phyloP scores from a whole-genome alignment of 306 rosid genomes.

The Phaseolus lunatus region DNA sequence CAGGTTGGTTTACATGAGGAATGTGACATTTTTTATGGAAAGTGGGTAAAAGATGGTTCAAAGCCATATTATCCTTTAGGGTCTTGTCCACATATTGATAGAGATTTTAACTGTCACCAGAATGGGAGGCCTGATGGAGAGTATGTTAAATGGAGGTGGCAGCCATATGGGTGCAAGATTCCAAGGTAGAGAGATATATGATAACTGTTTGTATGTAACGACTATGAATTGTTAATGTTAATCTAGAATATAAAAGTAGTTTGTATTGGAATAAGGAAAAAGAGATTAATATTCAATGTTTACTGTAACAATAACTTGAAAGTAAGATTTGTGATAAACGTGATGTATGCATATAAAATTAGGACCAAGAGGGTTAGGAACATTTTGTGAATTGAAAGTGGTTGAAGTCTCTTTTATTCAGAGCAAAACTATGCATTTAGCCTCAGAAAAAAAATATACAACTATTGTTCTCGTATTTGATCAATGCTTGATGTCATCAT shows the following conservation, averaged over 20 bases:
- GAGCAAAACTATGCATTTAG: neutral
- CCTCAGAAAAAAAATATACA: neutral
- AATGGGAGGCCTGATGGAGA: constrained; percentile 76
- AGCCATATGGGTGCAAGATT: constrained; percentile 79
- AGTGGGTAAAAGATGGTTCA: constrained; percentile 81
- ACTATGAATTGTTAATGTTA: neutral
- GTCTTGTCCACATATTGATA: constrained; percentile 83
- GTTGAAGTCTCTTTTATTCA: neutral
- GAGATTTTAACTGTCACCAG: constrained; percentile 71
- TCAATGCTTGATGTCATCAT: constrained; percentile 33
- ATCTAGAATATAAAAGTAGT: neutral
- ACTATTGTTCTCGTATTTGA: constrained; percentile 8
- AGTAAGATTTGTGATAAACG: neutral
- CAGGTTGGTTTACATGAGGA: constrained; percentile 48
- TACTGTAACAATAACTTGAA: neutral
- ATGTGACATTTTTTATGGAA: constrained; percentile 80
- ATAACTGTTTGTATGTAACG: neutral
- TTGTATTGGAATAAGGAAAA: constrained; percentile 5
- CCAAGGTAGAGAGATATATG: constrained; percentile 65
- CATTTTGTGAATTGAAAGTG: neutral
- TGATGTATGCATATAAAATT: neutral
- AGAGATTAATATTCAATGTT: neutral
- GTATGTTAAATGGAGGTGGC: constrained; percentile 91
- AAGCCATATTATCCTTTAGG: constrained; percentile 83
- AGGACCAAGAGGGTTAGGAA: neutral